phyloP scores from a whole-genome alignment of 306 rosid species.

The Adenanthera pavonina region DNA sequence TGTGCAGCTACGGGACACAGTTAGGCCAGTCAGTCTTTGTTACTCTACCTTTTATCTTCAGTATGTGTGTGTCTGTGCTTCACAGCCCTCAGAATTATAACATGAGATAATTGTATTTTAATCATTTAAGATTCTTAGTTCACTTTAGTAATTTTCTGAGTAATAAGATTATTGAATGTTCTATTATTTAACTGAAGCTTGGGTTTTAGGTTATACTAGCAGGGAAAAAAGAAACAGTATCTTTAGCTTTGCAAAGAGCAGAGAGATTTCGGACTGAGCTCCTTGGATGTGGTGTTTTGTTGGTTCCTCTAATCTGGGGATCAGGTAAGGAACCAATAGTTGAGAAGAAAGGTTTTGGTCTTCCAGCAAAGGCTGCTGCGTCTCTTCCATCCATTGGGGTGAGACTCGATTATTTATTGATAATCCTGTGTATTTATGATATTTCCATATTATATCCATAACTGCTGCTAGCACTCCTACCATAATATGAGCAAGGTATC shows the following conservation, averaged over 20 bases:
- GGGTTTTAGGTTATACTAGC: constrained; percentile 88
- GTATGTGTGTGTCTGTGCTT: constrained; percentile 3
- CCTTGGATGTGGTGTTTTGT: constrained; percentile 76
- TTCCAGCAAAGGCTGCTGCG: constrained; percentile 58
- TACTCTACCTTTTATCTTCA: not conserved
- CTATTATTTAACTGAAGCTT: constrained; percentile 43
- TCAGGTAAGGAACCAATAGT: constrained; percentile 65
- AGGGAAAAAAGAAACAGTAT: constrained; percentile 81
- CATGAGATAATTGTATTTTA: not conserved
- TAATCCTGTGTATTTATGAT: not conserved
- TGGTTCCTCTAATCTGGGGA: constrained; percentile 88
- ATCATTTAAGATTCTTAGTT: not conserved
- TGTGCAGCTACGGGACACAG: constrained; percentile 92
- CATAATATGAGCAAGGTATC: not conserved
- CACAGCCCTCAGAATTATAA: not conserved
- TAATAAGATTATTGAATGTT: not conserved
- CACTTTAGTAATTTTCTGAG: not conserved
- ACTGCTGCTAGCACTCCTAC: not conserved
- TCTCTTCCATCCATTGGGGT: constrained; percentile 97
- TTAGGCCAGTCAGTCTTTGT: constrained; percentile 77
- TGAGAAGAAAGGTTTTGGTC: constrained; percentile 92
- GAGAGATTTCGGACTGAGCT: constrained; percentile 87
- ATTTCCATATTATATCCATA: not conserved
- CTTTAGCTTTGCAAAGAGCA: constrained; percentile 71
- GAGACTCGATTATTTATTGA: constrained; percentile 35